Conservation (phyloP, 768 basidiomycete species). For the Trametes punicea region DNA sequence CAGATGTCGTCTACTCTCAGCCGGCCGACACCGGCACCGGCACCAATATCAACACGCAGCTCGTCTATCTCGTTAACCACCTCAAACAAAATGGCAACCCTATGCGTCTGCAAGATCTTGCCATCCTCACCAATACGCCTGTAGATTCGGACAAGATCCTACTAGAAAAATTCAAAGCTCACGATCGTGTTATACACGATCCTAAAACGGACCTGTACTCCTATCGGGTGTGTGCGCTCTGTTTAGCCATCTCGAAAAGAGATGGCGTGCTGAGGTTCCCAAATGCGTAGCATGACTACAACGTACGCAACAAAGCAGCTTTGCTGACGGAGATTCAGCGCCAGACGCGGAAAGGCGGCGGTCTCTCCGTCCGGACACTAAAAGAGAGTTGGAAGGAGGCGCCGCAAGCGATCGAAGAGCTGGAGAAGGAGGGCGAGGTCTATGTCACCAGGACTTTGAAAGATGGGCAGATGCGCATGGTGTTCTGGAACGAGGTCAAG, state of each 20-base stretch:
- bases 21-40: slow-evolving; percentile 84
- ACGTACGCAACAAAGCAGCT: slow-evolving; percentile 80
- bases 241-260: not conserved
- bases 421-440: slow-evolving; percentile 87
- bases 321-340: slow-evolving; percentile 84
- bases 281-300: slow-evolving; percentile 71
- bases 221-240: slow-evolving; percentile 61
- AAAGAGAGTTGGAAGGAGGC: slow-evolving; percentile 94
- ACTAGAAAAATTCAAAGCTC: slow-evolving; percentile 76
- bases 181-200: slow-evolving; percentile 78
- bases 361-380: slow-evolving; percentile 76
- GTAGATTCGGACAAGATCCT: slow-evolving; percentile 68
- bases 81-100: slow-evolving; percentile 70
- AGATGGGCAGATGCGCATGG: slow-evolving; percentile 79
- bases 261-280: not conserved
- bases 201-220: slow-evolving; percentile 82
- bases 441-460: slow-evolving; percentile 83
- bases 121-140: slow-evolving; percentile 75
- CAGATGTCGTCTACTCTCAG: slow-evolving; percentile 81
- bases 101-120: slow-evolving; percentile 85
- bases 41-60: slow-evolving; percentile 79
- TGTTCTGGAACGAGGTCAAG: slow-evolving; percentile 89
- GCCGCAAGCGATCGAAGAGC: slow-evolving; percentile 76
- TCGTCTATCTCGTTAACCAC: slow-evolving; percentile 79
- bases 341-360: slow-evolving; percentile 78